A percentile compares a stretch with the other conserved stretches of the same genome.
Conservation (phyloP, 805 yeast genomes). For the Clavispora phyllophila region DNA sequence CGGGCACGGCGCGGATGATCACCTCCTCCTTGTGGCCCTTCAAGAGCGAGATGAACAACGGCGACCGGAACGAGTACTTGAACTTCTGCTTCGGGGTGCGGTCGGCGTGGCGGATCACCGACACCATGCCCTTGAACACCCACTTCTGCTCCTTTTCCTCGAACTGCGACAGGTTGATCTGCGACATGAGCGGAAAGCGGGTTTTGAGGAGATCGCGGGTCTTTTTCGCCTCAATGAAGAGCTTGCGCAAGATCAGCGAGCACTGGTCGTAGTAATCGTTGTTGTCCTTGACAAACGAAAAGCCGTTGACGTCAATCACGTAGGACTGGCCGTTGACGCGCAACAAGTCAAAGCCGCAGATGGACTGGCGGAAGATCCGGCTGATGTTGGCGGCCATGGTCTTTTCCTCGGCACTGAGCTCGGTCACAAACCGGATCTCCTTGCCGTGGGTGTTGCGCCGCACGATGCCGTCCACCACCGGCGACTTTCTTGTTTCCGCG, state of each 20-base stretch:
- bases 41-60: conserved; percentile 75
- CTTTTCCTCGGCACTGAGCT: conserved; percentile 68
- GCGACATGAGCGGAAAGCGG: conserved; percentile 30
- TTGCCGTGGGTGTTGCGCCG: conserved; percentile 96
- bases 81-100: conserved; percentile 98
- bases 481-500: conserved; percentile 97
- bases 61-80: conserved; percentile 89
- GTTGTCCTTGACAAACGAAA: conserved; percentile 94
- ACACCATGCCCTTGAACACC: conserved; percentile 91
- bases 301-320: conserved; percentile 97
- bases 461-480: conserved; percentile 99
- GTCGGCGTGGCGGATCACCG: conserved; percentile 94
- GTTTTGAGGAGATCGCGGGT: conserved; percentile 36
- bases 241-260: conserved; percentile 67
- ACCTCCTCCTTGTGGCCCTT: conserved; percentile 97
- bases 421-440: conserved; percentile 87
- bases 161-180: conserved; percentile 33
- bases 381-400: conserved; percentile 77
- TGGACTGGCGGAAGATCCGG: conserved; percentile 77
- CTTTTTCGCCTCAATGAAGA: conserved; percentile 56
- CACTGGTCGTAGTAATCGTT: conserved; percentile 78
- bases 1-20: conserved; percentile 84
- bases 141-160: conserved; percentile 82
- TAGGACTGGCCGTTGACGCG: conserved; percentile 84
- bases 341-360: conserved; percentile 93